A percentile compares a stretch with the other conserved stretches of the same genome.
Conservation (phyloP, 1,284 basidiomycete species). For the Ceratobasidium sp. region DNA sequence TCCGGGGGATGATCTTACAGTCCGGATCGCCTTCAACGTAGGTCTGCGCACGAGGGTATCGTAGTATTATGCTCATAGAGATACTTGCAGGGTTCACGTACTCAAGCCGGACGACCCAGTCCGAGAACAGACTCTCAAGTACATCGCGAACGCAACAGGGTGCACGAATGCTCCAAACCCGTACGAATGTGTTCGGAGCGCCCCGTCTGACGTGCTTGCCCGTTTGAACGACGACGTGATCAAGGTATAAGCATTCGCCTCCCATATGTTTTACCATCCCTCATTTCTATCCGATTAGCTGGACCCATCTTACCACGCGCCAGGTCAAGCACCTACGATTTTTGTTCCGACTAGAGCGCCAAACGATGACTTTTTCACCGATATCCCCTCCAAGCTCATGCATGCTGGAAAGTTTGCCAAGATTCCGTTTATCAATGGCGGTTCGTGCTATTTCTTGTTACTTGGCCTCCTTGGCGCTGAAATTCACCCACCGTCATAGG, state of each 20-base stretch:
- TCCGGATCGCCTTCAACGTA: constrained; percentile 42
- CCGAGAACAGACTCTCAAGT: constrained; percentile 17
- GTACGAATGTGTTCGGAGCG: constrained; percentile 36
- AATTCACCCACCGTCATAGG: neutral
- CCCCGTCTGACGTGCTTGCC: constrained; percentile 14
- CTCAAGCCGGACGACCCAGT: constrained; percentile 18
- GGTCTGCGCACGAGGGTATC: neutral
- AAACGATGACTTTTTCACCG: constrained; percentile 52
- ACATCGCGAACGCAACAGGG: constrained; percentile 32
- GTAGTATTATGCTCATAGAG: too few species aligned
- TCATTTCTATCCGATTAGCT: neutral
- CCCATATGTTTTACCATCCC: too few species aligned
- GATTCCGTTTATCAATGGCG: constrained; percentile 53
- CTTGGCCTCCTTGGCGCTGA: neutral
- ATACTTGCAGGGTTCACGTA: neutral
- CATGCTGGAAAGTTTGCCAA: constrained; percentile 49
- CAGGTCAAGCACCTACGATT: constrained; percentile 14
- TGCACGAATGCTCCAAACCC: constrained; percentile 14
- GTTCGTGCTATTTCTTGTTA: constrained; percentile 28
- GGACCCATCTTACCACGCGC: constrained; percentile 12
- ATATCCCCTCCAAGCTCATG: constrained; percentile 50
- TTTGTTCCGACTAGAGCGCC: constrained; percentile 43
- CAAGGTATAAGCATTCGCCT: neutral
- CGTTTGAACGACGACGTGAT: constrained; percentile 26
- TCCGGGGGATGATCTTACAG: constrained; percentile 43